Base-by-base conservation (phyloP, 306 rosid genomes). In the Sicyos baderoa region DNA sequence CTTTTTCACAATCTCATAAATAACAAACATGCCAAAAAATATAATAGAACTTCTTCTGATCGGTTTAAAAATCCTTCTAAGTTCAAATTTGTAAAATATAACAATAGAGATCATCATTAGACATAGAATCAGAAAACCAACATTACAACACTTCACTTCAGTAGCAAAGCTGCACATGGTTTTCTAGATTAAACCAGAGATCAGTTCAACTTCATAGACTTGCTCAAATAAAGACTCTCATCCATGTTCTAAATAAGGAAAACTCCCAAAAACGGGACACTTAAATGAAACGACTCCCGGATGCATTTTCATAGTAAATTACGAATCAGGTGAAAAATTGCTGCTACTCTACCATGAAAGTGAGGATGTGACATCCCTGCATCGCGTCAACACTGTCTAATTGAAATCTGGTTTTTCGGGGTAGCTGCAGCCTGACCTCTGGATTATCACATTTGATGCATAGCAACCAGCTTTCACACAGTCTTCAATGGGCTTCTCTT, bases 361-460 rank as follows among this genome's bases (percentile, higher is more conserved):
- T 45, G 21, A 29, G 44, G 13, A 70, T 29, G 35, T 0, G 54
- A 42, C 25, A 16, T 29, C 35, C 45, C 52, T 23, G 69, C 49
- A 27, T 4, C 1, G 74, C 8, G 9, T 17, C 35, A 21, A 42
- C 45, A 2, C 42, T 29, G 51, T 63, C 75, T 80, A 81, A n/a
- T 55, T 76, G 81, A 84, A 93, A 74, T 86, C 86, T 25, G 99
- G 96, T 88, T 93, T 93, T 77, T 80, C 94, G 5, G 99, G 99
- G 86, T 78, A 90, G 0, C 94, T 86, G 94, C 99, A 93, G 70
- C 96, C 94, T 5, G 99, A 80, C 86, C 97, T 88, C 76, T 90
- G 99, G 77, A 93, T 88, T 64, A 93, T 73, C 68, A 93, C 94
- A 73, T 90, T 85, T n/a, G 97, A 77, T 14, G 97, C 99, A 62